Conservation (phyloP, 495 filamentous ascomycete species). For the Penicillium mononematosum region DNA sequence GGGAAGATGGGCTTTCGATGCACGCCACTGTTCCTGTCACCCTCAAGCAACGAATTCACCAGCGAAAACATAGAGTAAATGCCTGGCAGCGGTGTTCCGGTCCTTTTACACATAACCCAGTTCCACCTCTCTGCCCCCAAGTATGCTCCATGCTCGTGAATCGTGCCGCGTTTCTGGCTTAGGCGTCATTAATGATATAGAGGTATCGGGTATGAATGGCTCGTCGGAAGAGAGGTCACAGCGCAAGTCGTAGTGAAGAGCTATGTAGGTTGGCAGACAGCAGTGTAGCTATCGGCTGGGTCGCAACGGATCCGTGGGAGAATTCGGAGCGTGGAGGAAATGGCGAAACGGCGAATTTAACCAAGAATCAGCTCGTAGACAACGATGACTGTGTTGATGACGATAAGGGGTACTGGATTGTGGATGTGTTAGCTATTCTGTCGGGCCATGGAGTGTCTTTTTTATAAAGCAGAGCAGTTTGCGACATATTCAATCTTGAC, state of each 20-base stretch:
- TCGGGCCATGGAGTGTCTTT: not conserved
- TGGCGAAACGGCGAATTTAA: conserved; percentile 41
- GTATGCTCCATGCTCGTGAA: conserved; percentile 14
- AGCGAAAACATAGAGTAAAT: not conserved
- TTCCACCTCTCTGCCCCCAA: not conserved
- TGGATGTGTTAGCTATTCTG: conserved; percentile 14
- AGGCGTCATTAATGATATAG: conserved; percentile 1
- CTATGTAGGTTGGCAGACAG: not conserved
- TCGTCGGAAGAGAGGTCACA: not conserved
- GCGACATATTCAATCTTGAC: not conserved
- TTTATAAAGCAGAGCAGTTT: not conserved
- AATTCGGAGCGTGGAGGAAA: not conserved
- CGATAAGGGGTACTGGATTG: conserved; percentile 81
- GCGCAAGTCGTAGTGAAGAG: not conserved
- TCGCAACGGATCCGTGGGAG: not conserved
- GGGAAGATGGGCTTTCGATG: not conserved
- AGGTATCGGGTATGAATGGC: not conserved
- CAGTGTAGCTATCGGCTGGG: not conserved
- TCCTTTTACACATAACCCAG: not conserved
- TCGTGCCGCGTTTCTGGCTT: conserved; percentile 14
- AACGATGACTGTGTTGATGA: conserved; percentile 87
- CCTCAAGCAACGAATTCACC: not conserved
- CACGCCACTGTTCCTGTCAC: not conserved
- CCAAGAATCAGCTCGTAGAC: conserved; percentile 86
- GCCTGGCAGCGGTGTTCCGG: not conserved